Percentiles rank a stretch among this genome's conserved stretches.
phyloP scores from a whole-genome alignment of 148 eudicot genomes.

The Selenicereus undatus region DNA sequence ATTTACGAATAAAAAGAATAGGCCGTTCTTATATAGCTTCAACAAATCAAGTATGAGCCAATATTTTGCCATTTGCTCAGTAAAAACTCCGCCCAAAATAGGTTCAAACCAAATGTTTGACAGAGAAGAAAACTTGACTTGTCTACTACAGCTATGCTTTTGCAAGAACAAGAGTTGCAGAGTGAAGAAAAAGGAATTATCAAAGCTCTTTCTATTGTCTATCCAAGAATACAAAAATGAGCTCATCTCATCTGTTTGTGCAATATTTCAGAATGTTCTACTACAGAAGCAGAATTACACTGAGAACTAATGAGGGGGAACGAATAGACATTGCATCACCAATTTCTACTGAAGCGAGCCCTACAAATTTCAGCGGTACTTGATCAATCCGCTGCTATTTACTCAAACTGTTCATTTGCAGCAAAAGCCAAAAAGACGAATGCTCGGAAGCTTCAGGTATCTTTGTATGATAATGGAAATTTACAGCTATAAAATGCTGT shows the following conservation, averaged over 20 bases:
- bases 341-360: slow-evolving; percentile 24
- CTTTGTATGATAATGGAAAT: slow-evolving; percentile 21
- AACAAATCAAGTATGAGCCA: too few relatives aligned
- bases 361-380: neutral
- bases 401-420: neutral
- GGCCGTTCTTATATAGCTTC: too few relatives aligned
- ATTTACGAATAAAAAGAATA: too few relatives aligned
- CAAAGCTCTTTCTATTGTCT: slow-evolving; percentile 6
- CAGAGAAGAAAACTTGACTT: too few relatives aligned
- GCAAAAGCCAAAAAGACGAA: neutral
- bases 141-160: too few relatives aligned
- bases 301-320: slow-evolving; percentile 20
- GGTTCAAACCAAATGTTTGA: too few relatives aligned
- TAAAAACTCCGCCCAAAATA: too few relatives aligned
- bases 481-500: slow-evolving; percentile 28
- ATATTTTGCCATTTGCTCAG: too few relatives aligned
- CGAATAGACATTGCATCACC: slow-evolving; percentile 28
- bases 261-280: slow-evolving; percentile 8
- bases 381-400: slow-evolving; percentile 17
- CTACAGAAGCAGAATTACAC: slow-evolving; percentile 31
- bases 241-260: slow-evolving; percentile 4
- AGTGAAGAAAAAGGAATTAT: neutral
- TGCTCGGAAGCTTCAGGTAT: slow-evolving; percentile 9
- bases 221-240: slow-evolving; percentile 6
- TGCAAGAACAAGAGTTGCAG: too few relatives aligned